Conservation (phyloP, 495 filamentous ascomycete species). For the Aspergillus baeticus region DNA sequence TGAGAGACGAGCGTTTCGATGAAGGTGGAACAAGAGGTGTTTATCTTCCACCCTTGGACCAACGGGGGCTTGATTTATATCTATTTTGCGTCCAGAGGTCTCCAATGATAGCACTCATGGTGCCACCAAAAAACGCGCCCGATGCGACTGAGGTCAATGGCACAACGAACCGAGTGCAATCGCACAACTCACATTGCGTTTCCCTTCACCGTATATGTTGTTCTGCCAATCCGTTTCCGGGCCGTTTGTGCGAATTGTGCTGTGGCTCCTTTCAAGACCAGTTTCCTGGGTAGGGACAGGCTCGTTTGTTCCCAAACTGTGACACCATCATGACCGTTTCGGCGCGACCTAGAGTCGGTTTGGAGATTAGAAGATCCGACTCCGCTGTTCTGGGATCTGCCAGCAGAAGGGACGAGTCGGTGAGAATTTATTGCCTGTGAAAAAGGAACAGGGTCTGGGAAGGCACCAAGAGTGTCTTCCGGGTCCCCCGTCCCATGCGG, state of each 20-base stretch:
- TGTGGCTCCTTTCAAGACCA: conserved; percentile 21
- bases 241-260: conserved; percentile 23
- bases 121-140: conserved; percentile 19
- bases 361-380: conserved; percentile 9
- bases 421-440: conserved; percentile 14
- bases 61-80: conserved; percentile 7
- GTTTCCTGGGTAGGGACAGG: conserved; percentile 16
- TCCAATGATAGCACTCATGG: conserved; percentile 8
- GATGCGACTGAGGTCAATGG: conserved; percentile 20
- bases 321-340: conserved; percentile 23
- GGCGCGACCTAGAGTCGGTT: conserved; percentile 22
- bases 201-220: conserved; percentile 21
- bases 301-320: conserved; percentile 23
- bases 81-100: neutral
- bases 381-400: conserved; percentile 12
- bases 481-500: conserved; percentile 1
- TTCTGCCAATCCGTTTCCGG: conserved; percentile 13
- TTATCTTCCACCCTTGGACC: neutral
- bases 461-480: neutral
- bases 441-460: neutral
- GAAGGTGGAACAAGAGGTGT: neutral
- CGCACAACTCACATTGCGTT: conserved; percentile 8
- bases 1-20: neutral
- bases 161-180: conserved; percentile 9
- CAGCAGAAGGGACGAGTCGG: conserved; percentile 9